Evolutionary conservation across 495 filamentous ascomycete species (phyloP).

Genomic region (Annulohypoxylon moriforme): DNA sequence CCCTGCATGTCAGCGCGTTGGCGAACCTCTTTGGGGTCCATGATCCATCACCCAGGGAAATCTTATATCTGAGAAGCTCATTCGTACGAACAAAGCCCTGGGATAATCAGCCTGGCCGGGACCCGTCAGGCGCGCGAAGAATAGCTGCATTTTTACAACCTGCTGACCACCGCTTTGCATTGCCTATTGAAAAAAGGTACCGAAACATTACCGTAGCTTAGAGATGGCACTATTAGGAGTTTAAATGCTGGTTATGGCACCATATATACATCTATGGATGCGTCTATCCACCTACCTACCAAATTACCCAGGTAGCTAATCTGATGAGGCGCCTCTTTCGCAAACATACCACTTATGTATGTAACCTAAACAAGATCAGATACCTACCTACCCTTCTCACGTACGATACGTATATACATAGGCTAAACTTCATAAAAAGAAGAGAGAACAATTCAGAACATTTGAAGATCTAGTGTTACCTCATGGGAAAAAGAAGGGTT

Average conservation of each 20-base stretch:
- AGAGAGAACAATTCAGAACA: no score
- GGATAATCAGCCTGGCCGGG: slow-evolving; percentile 26
- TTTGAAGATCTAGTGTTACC: slow-evolving; percentile 23
- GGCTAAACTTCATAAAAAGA: slow-evolving; percentile 18
- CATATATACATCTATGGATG: background rate
- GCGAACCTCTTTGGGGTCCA: slow-evolving; percentile 41
- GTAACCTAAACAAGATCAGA: background rate
- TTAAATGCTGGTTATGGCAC: slow-evolving; percentile 3
- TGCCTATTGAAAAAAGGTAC: slow-evolving; percentile 9
- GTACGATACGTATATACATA: slow-evolving; percentile 6
- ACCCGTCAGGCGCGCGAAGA: slow-evolving; percentile 38
- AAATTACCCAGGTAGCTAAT: slow-evolving; percentile 12
- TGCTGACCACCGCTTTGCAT: slow-evolving; percentile 40
- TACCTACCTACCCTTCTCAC: background rate
- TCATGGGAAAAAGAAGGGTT: background rate
- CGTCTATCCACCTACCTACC: background rate
- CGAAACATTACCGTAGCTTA: slow-evolving; percentile 1
- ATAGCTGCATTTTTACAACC: slow-evolving; percentile 22
- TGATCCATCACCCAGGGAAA: slow-evolving; percentile 41
- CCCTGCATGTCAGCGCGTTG: slow-evolving; percentile 44
- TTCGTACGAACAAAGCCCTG: slow-evolving; percentile 11
- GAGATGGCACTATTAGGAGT: background rate
- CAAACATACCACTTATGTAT: slow-evolving; percentile 1
- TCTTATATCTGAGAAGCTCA: slow-evolving; percentile 30
- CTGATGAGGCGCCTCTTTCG: slow-evolving; percentile 27